Percentiles rank a stretch among this genome's conserved stretches.
Evolutionary conservation across 2,329 filamentous ascomycete species (phyloP).

Genomic region (Trichoderma sp.): DNA sequence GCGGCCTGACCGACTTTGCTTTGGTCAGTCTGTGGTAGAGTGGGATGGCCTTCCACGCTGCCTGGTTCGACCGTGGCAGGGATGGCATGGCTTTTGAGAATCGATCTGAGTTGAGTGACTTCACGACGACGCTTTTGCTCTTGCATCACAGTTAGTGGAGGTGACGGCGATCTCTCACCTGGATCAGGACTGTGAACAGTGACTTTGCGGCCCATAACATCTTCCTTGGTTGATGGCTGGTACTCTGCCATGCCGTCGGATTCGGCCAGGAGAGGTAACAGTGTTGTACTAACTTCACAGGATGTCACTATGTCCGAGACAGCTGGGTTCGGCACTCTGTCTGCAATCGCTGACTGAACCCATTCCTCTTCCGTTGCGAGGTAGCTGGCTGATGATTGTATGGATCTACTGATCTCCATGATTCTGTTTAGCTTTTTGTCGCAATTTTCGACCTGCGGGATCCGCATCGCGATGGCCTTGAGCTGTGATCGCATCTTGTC

Average conservation of each 20-base stretch:
- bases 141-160: conserved; percentile 38
- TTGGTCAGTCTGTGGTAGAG: conserved; percentile 22
- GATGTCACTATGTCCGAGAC: background rate
- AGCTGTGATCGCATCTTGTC: conserved; percentile 30
- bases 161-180: conserved; percentile 27
- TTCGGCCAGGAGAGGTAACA: background rate
- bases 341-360: conserved; percentile 31
- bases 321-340: background rate
- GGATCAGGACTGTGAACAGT: conserved; percentile 36
- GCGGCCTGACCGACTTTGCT: conserved; percentile 31
- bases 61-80: background rate
- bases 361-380: conserved; percentile 33
- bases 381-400: conserved; percentile 35
- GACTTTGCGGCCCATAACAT: conserved; percentile 33
- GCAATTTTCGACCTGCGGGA: conserved; percentile 31
- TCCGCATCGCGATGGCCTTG: conserved; percentile 27
- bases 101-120: conserved; percentile 35
- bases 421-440: conserved; percentile 32
- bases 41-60: background rate
- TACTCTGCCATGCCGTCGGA: background rate
- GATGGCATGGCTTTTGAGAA: conserved; percentile 33
- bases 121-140: conserved; percentile 40
- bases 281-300: background rate
- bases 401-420: conserved; percentile 30
- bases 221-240: background rate